Conservation (phyloP, 1,139 yeast species). For the Protomyces pachydermus region DNA sequence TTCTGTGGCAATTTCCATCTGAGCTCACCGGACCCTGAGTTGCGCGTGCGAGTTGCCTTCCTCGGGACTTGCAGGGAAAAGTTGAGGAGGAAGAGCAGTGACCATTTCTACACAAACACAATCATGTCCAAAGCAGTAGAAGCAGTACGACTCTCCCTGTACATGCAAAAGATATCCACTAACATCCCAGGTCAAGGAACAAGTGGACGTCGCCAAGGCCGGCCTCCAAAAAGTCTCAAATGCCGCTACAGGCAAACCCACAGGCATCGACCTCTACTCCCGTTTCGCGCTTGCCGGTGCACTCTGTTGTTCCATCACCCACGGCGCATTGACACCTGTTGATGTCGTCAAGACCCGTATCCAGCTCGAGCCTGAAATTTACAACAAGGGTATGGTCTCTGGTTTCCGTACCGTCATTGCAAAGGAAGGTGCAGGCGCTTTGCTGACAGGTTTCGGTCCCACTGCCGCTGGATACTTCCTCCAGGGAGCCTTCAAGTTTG, state of each 20-base stretch:
- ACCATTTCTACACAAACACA: neutral
- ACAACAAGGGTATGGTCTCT: slow-evolving; percentile 28
- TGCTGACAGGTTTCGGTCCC: slow-evolving; percentile 73
- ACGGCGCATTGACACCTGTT: slow-evolving; percentile 30
- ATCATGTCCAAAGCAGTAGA: neutral
- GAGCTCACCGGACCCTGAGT: slow-evolving; percentile 31
- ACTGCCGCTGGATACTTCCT: slow-evolving; percentile 75
- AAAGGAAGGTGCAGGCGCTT: slow-evolving; percentile 58
- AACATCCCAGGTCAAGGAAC: slow-evolving; percentile 16
- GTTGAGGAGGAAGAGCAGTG: slow-evolving; percentile 30
- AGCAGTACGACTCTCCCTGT: neutral
- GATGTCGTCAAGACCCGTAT: slow-evolving; percentile 29
- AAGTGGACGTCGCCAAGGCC: slow-evolving; percentile 4
- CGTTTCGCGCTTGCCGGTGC: slow-evolving; percentile 32
- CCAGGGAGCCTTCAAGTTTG: slow-evolving; percentile 86
- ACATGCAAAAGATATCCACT: neutral
- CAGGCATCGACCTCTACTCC: slow-evolving; percentile 29
- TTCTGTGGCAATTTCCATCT: neutral
- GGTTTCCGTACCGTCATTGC: slow-evolving; percentile 42
- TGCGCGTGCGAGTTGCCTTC: slow-evolving; percentile 5
- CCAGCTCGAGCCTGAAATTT: slow-evolving; percentile 30
- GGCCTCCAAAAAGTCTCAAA: slow-evolving; percentile 12
- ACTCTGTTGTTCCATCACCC: slow-evolving; percentile 29
- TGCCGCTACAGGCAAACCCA: slow-evolving; percentile 11
- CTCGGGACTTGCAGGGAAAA: slow-evolving; percentile 31